Conservation (phyloP, 495 filamentous ascomycete species). For the Elaphomyces granulatus region DNA sequence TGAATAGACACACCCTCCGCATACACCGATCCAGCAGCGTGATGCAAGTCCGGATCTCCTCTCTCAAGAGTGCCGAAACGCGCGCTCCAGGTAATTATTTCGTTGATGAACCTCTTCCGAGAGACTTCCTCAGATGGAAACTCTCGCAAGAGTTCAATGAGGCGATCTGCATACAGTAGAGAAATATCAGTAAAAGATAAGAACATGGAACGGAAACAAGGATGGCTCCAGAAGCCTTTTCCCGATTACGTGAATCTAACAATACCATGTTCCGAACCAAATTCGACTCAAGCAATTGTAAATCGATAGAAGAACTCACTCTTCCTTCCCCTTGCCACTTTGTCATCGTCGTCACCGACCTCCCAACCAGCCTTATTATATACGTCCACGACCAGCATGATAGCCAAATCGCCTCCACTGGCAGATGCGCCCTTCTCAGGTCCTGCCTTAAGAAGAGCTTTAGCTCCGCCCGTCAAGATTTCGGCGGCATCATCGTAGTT, state of each 20-base stretch:
- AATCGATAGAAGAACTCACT: slow-evolving; percentile 20
- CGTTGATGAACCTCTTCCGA: slow-evolving; percentile 78
- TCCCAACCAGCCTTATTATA: slow-evolving; percentile 69
- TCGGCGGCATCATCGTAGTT: slow-evolving; percentile 78
- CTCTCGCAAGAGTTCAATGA: slow-evolving; percentile 52
- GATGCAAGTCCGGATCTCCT: slow-evolving; percentile 90
- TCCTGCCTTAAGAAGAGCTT: slow-evolving; percentile 70
- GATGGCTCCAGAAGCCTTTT: too few species aligned
- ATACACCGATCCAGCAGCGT: slow-evolving; percentile 76
- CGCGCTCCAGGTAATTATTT: slow-evolving; percentile 79
- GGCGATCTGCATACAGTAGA: slow-evolving; percentile 25
- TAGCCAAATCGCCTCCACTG: slow-evolving; percentile 78
- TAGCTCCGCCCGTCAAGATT: slow-evolving; percentile 70
- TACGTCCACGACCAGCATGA: slow-evolving; percentile 72
- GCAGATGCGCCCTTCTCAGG: slow-evolving; percentile 56
- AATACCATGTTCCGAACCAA: too few species aligned
- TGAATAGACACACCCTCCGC: slow-evolving; percentile 53
- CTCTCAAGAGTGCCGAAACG: slow-evolving; percentile 76
- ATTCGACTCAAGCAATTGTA: not conserved
- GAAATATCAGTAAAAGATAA: too few species aligned
- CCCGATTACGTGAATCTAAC: too few species aligned
- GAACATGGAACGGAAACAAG: too few species aligned
- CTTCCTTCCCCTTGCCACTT: slow-evolving; percentile 26
- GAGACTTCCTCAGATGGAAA: slow-evolving; percentile 78
- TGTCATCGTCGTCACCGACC: slow-evolving; percentile 44